Evolutionary conservation across 768 basidiomycete genomes (phyloP).

Genomic region (Tricholomella constricta): DNA sequence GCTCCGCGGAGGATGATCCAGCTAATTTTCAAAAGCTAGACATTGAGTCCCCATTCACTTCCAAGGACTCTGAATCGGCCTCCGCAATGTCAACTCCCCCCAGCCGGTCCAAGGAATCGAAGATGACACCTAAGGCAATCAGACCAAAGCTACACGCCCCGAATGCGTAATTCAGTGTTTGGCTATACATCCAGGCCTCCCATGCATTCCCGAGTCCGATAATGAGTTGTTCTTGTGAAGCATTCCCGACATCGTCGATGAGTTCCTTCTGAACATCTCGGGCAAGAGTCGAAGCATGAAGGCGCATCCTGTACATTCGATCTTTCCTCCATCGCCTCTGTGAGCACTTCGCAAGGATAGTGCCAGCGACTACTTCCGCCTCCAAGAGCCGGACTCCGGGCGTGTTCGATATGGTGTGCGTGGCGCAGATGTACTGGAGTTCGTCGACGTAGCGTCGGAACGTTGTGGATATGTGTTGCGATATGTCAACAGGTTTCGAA

Average conservation of each 20-base stretch:
- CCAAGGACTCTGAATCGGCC: background rate
- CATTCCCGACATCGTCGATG: conserved; percentile 27
- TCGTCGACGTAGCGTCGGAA: conserved; percentile 63
- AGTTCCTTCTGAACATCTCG: conserved; percentile 47
- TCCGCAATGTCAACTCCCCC: background rate
- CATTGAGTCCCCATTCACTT: background rate
- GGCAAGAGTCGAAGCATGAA: conserved; percentile 56
- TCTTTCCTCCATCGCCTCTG: conserved; percentile 62
- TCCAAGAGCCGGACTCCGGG: conserved; percentile 61
- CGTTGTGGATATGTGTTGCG: conserved; percentile 34
- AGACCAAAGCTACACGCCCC: conserved; percentile 70
- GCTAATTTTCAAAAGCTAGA: background rate
- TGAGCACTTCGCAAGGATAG: conserved; percentile 70
- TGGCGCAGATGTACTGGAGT: conserved; percentile 67
- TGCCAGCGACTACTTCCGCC: conserved; percentile 74
- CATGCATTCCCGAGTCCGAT: conserved; percentile 55
- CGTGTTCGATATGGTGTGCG: conserved; percentile 63
- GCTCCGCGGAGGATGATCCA: no score
- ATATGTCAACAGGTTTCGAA: conserved; percentile 23
- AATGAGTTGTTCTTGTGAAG: conserved; percentile 31
- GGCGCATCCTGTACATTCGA: conserved; percentile 62
- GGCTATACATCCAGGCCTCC: conserved; percentile 64
- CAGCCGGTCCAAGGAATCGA: conserved; percentile 53
- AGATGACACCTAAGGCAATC: conserved; percentile 58
- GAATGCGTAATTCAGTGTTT: conserved; percentile 40